Base-by-base conservation (phyloP, 805 yeast genomes). In the Wickerhamomyces xylosicus region DNA sequence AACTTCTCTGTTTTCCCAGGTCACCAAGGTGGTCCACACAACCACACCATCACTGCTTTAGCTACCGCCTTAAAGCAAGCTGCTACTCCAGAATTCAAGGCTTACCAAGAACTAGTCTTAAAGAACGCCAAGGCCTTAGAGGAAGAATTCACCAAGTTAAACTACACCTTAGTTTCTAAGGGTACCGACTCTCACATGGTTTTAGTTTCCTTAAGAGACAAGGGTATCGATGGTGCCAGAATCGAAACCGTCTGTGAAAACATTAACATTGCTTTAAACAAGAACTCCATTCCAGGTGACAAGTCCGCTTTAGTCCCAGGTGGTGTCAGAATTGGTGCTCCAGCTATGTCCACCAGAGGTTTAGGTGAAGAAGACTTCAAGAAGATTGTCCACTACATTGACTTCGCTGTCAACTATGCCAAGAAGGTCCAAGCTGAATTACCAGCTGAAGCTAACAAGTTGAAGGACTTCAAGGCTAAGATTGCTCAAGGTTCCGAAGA, bases 21-120 rank as follows among this genome's bases (percentile, higher is more conserved):
- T 48, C 97, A 90, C 64, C 98, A 90, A 71, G 98, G 98, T 71
- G 98, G 98, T 58, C 98, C 98, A 50, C 97, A 90, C 66, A 90
- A 90, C 70, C 97, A 90, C 66, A 90, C 97, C 53, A 90, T 90
- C 57, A 78, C 95, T 47, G 97, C 97, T 17, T 71, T 90, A 52
- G 95, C 97, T 25, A 90, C 87, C 41, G 97, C 97, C 31, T 74
- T 90, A 56, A 85, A 85, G 59, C 97, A 90, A 70, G 89, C 95
- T 41, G 69, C 75, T 38, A 71, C 90, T 35, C 95, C 95, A 31
- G 96, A 85, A 62, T 90, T 79, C 69, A 81, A 74, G 61, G 71
- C 76, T 53, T 90, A 90, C 69, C 97, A 90, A 67, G 64, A 74
- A 57, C 74, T 76, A 50, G 95, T 90, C 21, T 74, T 90, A 40